Evolutionary conservation across 805 yeast genomes (phyloP).

Genomic region (Candida manassasensis): DNA sequence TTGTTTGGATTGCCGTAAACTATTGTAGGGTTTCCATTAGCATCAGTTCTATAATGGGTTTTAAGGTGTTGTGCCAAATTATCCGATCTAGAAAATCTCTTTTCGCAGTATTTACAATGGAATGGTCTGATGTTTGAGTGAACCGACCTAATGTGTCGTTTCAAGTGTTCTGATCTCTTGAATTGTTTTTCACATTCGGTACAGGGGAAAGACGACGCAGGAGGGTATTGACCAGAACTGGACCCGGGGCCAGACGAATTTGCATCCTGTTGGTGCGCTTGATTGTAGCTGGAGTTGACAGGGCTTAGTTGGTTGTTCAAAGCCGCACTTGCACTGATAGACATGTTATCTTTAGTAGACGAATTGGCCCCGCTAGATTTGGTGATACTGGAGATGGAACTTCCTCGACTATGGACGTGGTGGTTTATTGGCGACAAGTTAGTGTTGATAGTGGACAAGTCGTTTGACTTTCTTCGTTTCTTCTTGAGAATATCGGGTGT

Average conservation of each 20-base stretch:
- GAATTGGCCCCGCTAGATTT: constrained; percentile 3
- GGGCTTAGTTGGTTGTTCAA: background rate
- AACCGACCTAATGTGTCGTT: constrained; percentile 39
- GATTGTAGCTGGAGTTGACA: background rate
- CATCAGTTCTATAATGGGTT: constrained; percentile 33
- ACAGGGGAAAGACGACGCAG: constrained; percentile 33
- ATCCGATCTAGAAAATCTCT: constrained; percentile 39
- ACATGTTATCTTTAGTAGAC: constrained; percentile 1
- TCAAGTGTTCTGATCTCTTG: constrained; percentile 40
- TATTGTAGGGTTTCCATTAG: constrained; percentile 22
- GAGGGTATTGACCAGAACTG: background rate
- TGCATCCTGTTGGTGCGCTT: background rate
- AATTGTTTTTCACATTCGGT: constrained; percentile 39
- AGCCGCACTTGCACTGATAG: background rate
- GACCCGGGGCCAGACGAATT: background rate
- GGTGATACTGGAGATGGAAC: constrained; percentile 3
- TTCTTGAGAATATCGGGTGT: constrained; percentile 2
- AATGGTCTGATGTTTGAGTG: constrained; percentile 43
- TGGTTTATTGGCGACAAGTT: background rate
- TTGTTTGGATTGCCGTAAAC: constrained; percentile 5
- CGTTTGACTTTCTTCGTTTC: constrained; percentile 5
- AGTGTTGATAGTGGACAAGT: background rate
- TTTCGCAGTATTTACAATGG: constrained; percentile 42
- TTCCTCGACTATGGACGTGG: background rate
- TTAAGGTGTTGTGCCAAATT: constrained; percentile 43